Evolutionary conservation across 306 rosid genomes (phyloP).

Genomic region (Pterocarpus macrocarpus): DNA sequence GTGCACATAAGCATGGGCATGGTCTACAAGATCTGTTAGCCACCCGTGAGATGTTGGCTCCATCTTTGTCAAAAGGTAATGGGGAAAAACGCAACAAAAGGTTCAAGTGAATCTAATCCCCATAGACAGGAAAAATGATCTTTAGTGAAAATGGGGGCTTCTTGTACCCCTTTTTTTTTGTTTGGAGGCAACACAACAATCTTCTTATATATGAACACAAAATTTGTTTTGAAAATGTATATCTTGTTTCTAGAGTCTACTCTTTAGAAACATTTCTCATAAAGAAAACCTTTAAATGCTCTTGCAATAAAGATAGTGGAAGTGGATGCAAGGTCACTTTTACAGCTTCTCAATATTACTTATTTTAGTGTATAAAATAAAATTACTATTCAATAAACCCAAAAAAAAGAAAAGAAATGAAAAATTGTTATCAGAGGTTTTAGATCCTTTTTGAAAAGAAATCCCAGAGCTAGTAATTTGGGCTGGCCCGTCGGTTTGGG

Average conservation of each 20-base stretch:
- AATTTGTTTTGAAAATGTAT: background rate
- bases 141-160: conserved; percentile 19
- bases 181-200: conserved; percentile 8
- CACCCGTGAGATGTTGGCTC: conserved; percentile 48
- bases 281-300: background rate
- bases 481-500: background rate
- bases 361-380: background rate
- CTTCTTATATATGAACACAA: background rate
- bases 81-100: conserved; percentile 32
- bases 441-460: no score
- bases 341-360: background rate
- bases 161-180: conserved; percentile 15
- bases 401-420: no score
- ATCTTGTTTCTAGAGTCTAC: background rate
- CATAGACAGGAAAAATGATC: conserved; percentile 1
- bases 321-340: conserved; percentile 1
- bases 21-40: conserved; percentile 54
- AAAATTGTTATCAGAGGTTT: no score
- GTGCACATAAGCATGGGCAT: conserved; percentile 64
- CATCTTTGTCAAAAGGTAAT: conserved; percentile 38
- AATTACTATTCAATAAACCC: no score
- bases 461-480: background rate
- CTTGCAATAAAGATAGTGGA: conserved; percentile 2
- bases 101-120: conserved; percentile 30
- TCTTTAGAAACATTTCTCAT: background rate